A percentile compares a stretch with the other conserved stretches of the same genome.
These are phyloP conservation scores for Aechmea fasciata DNA, from an alignment of 176 grass and related monocot genomes.

Conservation along the genomic window DNA sequence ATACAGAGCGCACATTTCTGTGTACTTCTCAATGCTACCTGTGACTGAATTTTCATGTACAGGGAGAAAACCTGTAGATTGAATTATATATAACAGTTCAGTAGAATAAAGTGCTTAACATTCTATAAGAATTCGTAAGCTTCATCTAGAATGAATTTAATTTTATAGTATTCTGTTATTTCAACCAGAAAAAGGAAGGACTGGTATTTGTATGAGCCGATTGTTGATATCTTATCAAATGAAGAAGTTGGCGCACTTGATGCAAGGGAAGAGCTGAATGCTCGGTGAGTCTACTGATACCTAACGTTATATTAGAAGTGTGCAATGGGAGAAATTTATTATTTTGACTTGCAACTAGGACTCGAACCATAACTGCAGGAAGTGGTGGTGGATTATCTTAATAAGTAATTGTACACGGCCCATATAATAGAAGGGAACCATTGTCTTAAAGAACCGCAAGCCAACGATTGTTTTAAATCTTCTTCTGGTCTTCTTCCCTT, in stretches of 20 bases:
- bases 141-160: too few relatives aligned
- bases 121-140: too few relatives aligned
- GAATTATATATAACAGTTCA: too few relatives aligned
- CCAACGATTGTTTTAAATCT: too few relatives aligned
- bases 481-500: too few relatives aligned
- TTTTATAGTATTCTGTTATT: too few relatives aligned
- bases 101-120: too few relatives aligned
- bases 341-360: neutral
- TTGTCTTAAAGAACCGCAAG: neutral
- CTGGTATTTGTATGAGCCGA: constrained; percentile 75
- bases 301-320: neutral
- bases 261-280: constrained; percentile 43
- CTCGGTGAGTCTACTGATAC: constrained; percentile 35
- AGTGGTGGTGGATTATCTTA: neutral
- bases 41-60: too few relatives aligned
- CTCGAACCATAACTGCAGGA: neutral
- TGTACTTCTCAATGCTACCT: too few relatives aligned
- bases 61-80: too few relatives aligned
- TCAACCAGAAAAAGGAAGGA: constrained; percentile 79
- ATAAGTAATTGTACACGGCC: neutral
- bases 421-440: neutral
- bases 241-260: constrained; percentile 45
- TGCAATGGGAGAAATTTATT: neutral
- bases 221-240: constrained; percentile 60
- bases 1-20: neutral